Evolutionary conservation across 139 green algal species (phyloP).

Genomic region (Spirogloea muscicola): DNA sequence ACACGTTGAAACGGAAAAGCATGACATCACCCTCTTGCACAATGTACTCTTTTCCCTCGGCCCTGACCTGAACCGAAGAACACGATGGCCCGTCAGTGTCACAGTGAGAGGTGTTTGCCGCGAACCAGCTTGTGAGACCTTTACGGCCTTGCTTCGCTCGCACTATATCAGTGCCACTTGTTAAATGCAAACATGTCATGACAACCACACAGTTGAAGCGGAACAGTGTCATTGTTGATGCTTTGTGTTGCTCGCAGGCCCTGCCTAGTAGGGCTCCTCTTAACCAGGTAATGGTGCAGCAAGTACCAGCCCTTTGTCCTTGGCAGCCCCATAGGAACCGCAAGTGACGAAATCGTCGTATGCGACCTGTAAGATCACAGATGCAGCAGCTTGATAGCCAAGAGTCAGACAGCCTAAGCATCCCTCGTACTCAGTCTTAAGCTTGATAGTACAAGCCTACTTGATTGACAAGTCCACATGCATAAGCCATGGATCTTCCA

Average conservation of each 20-base stretch:
- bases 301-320: constrained; percentile 49
- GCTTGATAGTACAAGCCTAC: too few species aligned
- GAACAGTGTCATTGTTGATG: background rate
- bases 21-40: constrained; percentile 92
- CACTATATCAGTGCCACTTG: background rate
- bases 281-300: too few species aligned
- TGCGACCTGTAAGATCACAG: constrained; percentile 21
- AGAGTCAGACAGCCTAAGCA: background rate
- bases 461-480: background rate
- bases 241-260: too few species aligned
- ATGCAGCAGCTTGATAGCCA: background rate
- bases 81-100: background rate
- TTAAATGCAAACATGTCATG: background rate
- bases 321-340: constrained; percentile 30
- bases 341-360: constrained; percentile 38
- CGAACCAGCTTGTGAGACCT: background rate
- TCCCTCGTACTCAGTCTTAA: too few species aligned
- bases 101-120: background rate
- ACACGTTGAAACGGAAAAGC: constrained; percentile 71
- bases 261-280: too few species aligned
- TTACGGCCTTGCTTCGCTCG: background rate
- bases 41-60: constrained; percentile 97
- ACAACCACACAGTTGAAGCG: background rate
- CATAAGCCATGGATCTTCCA: background rate
- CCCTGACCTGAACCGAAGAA: constrained; percentile 56